Conservation (phyloP, 78 protist species). For the Protostelium mycophagum region DNA sequence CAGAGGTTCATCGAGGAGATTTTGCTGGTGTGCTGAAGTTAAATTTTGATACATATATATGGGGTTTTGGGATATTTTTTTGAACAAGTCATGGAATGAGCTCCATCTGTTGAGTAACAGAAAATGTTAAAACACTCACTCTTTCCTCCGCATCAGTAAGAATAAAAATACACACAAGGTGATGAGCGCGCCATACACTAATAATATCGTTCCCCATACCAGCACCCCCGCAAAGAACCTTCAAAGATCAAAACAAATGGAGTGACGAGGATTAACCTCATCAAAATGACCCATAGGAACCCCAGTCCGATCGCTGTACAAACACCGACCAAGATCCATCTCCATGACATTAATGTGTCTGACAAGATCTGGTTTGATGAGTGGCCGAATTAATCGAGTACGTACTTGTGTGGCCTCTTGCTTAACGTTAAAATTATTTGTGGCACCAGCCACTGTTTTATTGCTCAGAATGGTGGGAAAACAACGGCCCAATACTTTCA, state of each 20-base stretch:
- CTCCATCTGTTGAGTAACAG: neutral
- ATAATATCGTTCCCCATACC: constrained; percentile 55
- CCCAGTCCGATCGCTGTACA: constrained; percentile 42
- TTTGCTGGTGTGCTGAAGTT: no score
- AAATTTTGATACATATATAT: no score
- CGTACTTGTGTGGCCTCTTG: neutral
- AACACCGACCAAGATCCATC: constrained; percentile 32
- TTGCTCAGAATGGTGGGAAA: constrained; percentile 10
- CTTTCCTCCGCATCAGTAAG: neutral
- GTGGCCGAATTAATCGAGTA: no score
- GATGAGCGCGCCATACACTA: neutral
- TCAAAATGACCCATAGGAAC: constrained; percentile 42
- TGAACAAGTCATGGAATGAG: no score
- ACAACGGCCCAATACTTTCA: constrained; percentile 3
- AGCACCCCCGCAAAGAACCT: constrained; percentile 62
- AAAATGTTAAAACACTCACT: neutral
- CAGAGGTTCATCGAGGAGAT: no score
- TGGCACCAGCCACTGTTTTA: neutral
- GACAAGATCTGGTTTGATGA: no score
- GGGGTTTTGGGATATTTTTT: no score
- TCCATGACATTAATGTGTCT: constrained; percentile 27
- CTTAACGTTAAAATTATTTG: neutral
- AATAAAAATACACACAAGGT: neutral
- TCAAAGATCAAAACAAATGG: neutral
- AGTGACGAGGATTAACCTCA: constrained; percentile 9